phyloP scores from a whole-genome alignment of 306 rosid genomes.

The Trifolium repens region DNA sequence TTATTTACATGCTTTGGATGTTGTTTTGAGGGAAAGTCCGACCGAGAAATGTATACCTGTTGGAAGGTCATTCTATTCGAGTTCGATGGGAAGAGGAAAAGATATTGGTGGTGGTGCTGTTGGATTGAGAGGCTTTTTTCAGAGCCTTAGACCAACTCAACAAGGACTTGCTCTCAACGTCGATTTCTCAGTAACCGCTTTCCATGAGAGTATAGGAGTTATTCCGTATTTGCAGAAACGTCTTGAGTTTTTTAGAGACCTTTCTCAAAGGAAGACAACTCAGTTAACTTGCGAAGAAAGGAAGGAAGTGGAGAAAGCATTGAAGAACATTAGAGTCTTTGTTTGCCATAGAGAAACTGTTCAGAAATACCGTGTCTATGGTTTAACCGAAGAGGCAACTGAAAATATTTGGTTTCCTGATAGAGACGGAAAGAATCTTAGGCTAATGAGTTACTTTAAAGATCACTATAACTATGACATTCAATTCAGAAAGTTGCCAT shows the following conservation, averaged over 20 bases:
- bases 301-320: slow-evolving; percentile 84
- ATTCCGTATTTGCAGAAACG: slow-evolving; percentile 89
- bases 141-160: slow-evolving; percentile 95
- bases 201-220: slow-evolving; percentile 95
- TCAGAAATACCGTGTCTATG: slow-evolving; percentile 87
- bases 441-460: slow-evolving; percentile 82
- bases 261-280: slow-evolving; percentile 72
- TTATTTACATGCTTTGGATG: slow-evolving; percentile 96
- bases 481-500: slow-evolving; percentile 82
- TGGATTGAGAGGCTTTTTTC: slow-evolving; percentile 97
- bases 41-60: slow-evolving; percentile 80
- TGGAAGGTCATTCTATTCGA: slow-evolving; percentile 87
- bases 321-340: slow-evolving; percentile 87
- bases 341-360: slow-evolving; percentile 97
- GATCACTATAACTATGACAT: slow-evolving; percentile 93
- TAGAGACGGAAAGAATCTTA: slow-evolving; percentile 81
- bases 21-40: slow-evolving; percentile 83
- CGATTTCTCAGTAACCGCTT: slow-evolving; percentile 93
- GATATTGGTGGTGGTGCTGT: slow-evolving; percentile 95
- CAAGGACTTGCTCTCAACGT: slow-evolving; percentile 96
- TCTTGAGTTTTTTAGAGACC: slow-evolving; percentile 79
- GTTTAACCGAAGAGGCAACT: slow-evolving; percentile 89
- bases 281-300: slow-evolving; percentile 66
- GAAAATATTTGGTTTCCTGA: slow-evolving; percentile 92
- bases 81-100: slow-evolving; percentile 79